Evolutionary conservation across 495 filamentous ascomycete genomes (phyloP).

Genomic region (Acidomyces sp.): DNA sequence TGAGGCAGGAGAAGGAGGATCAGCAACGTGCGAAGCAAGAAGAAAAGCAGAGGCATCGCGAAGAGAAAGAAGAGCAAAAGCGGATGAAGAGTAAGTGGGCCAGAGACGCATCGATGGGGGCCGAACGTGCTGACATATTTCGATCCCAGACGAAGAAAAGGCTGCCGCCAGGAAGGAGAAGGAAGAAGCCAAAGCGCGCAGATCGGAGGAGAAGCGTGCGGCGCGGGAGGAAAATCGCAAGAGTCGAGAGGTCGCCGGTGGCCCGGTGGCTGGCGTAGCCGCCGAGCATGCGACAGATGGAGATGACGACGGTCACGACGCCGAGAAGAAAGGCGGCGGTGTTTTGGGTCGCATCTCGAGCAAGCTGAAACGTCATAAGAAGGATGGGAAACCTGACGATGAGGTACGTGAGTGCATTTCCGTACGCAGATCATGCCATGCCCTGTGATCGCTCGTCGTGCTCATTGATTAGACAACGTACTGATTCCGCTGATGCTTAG

Average conservation of each 20-base stretch:
- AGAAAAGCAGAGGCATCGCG: constrained; percentile 39
- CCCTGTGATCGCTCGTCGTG: too few species aligned
- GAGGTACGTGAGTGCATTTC: too few species aligned
- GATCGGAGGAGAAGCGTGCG: constrained; percentile 11
- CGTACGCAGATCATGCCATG: too few species aligned
- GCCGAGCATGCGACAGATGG: background rate
- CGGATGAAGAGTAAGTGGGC: constrained; percentile 36
- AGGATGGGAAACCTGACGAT: background rate
- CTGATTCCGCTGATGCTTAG: background rate
- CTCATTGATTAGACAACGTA: too few species aligned
- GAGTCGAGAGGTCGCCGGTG: constrained; percentile 8
- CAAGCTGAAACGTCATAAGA: constrained; percentile 1
- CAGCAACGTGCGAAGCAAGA: constrained; percentile 32
- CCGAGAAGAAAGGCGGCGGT: constrained; percentile 1
- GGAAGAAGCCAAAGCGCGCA: constrained; percentile 20
- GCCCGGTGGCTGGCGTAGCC: background rate
- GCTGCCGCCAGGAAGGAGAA: constrained; percentile 13
- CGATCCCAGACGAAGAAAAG: constrained; percentile 18
- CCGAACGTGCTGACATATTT: too few species aligned
- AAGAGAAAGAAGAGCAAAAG: constrained; percentile 38
- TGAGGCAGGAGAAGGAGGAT: constrained; percentile 35
- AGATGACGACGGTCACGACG: background rate
- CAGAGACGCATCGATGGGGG: too few species aligned
- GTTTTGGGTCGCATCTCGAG: background rate
- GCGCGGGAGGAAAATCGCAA: constrained; percentile 15